These are phyloP conservation scores for Somion occarium DNA, from an alignment of 1,284 basidiomycete genomes.

Conservation along the genomic window DNA sequence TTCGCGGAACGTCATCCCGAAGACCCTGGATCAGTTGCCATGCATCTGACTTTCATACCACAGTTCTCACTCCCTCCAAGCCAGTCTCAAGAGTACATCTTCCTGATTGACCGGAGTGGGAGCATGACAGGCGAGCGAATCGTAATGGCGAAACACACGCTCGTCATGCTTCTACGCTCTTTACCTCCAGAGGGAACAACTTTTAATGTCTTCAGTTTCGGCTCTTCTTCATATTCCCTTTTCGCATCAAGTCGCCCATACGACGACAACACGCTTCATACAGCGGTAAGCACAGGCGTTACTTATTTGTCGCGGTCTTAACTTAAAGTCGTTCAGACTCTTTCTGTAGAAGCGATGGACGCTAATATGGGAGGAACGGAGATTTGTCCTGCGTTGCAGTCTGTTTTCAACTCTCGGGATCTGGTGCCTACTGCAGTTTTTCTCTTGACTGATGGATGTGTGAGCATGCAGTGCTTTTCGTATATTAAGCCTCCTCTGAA, in stretches of 20 bases:
- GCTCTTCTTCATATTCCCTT: constrained; percentile 22
- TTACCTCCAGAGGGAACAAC: constrained; percentile 32
- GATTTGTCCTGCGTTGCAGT: constrained; percentile 33
- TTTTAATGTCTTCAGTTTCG: constrained; percentile 55
- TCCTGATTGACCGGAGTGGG: constrained; percentile 41
- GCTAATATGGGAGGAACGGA: constrained; percentile 41
- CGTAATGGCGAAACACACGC: constrained; percentile 34
- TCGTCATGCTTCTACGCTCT: constrained; percentile 35
- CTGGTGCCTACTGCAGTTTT: constrained; percentile 41
- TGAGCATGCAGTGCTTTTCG: neutral
- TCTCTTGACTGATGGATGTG: constrained; percentile 28
- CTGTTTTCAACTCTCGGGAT: constrained; percentile 30
- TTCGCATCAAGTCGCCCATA: constrained; percentile 35
- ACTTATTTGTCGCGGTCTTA: neutral
- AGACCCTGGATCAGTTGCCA: constrained; percentile 33
- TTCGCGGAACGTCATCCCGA: constrained; percentile 41
- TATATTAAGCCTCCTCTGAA: neutral
- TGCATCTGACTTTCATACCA: constrained; percentile 49
- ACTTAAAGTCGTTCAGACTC: constrained; percentile 26
- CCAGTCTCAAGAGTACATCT: constrained; percentile 40
- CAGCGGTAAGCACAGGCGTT: constrained; percentile 33
- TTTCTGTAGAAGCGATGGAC: constrained; percentile 25
- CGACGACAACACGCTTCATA: constrained; percentile 24
- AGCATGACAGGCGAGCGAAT: constrained; percentile 38
- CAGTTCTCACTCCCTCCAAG: constrained; percentile 37